phyloP scores from a whole-genome alignment of 129 eudicot species.

The Lactuca sativa region DNA sequence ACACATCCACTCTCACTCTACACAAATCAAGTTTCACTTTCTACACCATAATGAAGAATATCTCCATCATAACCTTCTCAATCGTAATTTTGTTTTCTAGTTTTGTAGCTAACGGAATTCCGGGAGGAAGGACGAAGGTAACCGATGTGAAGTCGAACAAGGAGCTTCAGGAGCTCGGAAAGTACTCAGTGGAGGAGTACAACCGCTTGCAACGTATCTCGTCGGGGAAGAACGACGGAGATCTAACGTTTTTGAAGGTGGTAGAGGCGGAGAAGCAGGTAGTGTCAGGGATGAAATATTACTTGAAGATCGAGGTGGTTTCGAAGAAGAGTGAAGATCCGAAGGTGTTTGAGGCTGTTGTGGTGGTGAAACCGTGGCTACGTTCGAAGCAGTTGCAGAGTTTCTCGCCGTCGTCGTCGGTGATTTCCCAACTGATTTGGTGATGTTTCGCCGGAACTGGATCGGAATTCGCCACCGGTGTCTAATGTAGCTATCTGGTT shows the following conservation, averaged over 20 bases:
- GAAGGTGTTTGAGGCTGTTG: conserved; percentile 52
- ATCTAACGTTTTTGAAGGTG: conserved; percentile 42
- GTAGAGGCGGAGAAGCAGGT: conserved; percentile 77
- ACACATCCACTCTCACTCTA: conserved; percentile 7
- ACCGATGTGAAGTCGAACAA: conserved; percentile 42
- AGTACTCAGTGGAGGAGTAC: conserved; percentile 51
- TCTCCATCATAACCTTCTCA: conserved; percentile 3
- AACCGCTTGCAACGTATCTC: conserved; percentile 26
- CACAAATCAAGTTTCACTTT: neutral
- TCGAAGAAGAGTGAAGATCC: conserved; percentile 17
- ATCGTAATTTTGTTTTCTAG: neutral
- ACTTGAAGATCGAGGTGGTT: conserved; percentile 44
- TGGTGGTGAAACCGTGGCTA: conserved; percentile 60
- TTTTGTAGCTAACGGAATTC: conserved; percentile 4
- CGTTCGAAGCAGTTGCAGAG: conserved; percentile 41
- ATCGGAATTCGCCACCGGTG: neutral
- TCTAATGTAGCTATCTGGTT: neutral
- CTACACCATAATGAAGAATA: conserved; percentile 5
- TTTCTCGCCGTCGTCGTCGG: conserved; percentile 41
- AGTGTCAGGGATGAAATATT: conserved; percentile 71
- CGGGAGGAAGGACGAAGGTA: conserved; percentile 47
- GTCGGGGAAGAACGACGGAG: neutral
- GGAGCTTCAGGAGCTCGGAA: conserved; percentile 59
- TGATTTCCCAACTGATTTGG: neutral
- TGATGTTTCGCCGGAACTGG: conserved; percentile 4